phyloP scores from a whole-genome alignment of 768 basidiomycete species.

The Phylloporus sp. region DNA sequence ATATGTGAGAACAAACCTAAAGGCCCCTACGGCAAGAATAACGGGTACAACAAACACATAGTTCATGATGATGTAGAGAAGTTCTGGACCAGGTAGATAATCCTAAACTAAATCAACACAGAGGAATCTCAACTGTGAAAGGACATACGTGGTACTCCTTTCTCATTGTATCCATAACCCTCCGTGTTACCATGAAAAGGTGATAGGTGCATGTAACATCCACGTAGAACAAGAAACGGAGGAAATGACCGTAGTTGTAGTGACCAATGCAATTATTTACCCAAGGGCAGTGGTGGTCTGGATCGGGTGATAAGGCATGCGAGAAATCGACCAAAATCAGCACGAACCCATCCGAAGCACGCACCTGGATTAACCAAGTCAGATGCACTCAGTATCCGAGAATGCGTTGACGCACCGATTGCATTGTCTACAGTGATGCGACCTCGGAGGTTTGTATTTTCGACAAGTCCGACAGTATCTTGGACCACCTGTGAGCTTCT shows the following conservation, averaged over 20 bases:
- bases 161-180: constrained; percentile 49
- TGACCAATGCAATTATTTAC: constrained; percentile 94
- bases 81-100: constrained; percentile 61
- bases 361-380: constrained; percentile 45
- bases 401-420: constrained; percentile 51
- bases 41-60: constrained; percentile 84
- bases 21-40: constrained; percentile 79
- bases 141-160: constrained; percentile 50
- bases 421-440: constrained; percentile 92
- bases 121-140: neutral
- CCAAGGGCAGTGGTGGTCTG: constrained; percentile 93
- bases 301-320: constrained; percentile 5
- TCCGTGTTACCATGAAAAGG: constrained; percentile 70
- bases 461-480: constrained; percentile 86
- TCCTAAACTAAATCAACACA: constrained; percentile 42
- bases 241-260: constrained; percentile 82
- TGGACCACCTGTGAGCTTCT: constrained; percentile 78
- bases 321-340: neutral
- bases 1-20: constrained; percentile 54
- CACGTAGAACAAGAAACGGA: constrained; percentile 91
- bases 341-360: constrained; percentile 83
- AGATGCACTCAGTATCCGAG: neutral
- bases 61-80: constrained; percentile 86
- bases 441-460: constrained; percentile 79
- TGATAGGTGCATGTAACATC: constrained; percentile 90